Percentiles rank a stretch among this genome's conserved stretches.
Conservation (phyloP, 2,329 filamentous ascomycete genomes). For the Cordyceps cicadae region DNA sequence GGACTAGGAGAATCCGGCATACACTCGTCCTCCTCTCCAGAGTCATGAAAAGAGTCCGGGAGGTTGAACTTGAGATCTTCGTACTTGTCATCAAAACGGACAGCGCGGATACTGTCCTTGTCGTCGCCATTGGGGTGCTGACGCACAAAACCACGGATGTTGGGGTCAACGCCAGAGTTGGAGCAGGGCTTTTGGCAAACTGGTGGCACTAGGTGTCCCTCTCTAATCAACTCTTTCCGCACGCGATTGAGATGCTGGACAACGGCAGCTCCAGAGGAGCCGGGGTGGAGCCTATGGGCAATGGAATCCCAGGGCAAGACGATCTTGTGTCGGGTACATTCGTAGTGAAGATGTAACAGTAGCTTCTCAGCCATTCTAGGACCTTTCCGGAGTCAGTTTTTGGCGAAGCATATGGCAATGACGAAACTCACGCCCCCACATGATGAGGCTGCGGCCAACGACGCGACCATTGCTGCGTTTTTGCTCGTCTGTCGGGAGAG, state of each 20-base stretch:
- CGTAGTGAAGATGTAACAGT: constrained; percentile 32
- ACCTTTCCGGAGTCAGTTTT: constrained; percentile 22
- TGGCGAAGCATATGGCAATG: neutral
- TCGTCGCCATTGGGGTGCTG: constrained; percentile 19
- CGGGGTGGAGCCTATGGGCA: constrained; percentile 33
- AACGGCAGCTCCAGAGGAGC: constrained; percentile 31
- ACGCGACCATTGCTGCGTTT: constrained; percentile 22
- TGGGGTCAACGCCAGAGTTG: constrained; percentile 15
- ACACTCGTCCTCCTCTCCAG: neutral
- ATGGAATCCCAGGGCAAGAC: constrained; percentile 32
- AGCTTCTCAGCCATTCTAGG: constrained; percentile 40
- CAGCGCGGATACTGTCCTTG: constrained; percentile 20
- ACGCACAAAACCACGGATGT: constrained; percentile 28
- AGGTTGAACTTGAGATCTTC: constrained; percentile 26
- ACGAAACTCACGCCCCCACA: constrained; percentile 34
- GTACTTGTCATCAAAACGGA: constrained; percentile 25
- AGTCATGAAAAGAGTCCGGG: constrained; percentile 16
- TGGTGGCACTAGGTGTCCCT: constrained; percentile 36
- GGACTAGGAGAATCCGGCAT: constrained; percentile 6
- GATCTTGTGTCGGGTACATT: constrained; percentile 25
- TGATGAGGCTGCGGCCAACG: constrained; percentile 30
- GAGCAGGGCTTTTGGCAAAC: constrained; percentile 20
- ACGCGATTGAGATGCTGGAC: constrained; percentile 30
- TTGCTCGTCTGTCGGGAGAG: constrained; percentile 16
- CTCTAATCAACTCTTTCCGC: constrained; percentile 25